Conservation (phyloP, 352 stramenopile genomes). For the Pythium grandisporangium region DNA sequence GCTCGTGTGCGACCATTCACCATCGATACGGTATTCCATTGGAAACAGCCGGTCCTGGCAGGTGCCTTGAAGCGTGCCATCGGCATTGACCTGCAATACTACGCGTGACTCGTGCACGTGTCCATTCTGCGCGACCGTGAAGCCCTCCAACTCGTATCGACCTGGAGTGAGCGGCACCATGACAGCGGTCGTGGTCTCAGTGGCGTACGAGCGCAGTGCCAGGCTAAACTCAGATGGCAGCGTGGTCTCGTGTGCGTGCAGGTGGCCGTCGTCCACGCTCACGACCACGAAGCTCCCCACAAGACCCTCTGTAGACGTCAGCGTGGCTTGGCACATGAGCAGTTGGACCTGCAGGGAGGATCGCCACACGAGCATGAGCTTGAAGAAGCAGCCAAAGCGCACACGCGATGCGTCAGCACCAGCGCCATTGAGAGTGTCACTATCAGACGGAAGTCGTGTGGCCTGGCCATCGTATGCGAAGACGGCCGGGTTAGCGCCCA, state of each 20-base stretch:
- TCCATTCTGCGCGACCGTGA: slow-evolving; percentile 44
- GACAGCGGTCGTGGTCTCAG: slow-evolving; percentile 12
- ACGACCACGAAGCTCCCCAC: neutral
- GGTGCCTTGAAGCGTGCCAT: slow-evolving; percentile 29
- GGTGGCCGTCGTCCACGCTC: neutral
- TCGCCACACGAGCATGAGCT: neutral
- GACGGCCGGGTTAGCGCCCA: no score
- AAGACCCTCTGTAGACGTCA: neutral
- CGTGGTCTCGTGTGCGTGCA: slow-evolving; percentile 1
- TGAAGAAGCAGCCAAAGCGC: neutral
- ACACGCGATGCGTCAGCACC: no score
- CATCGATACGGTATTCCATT: slow-evolving; percentile 32
- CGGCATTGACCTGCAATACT: slow-evolving; percentile 19
- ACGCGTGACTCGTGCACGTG: slow-evolving; percentile 51
- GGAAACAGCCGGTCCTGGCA: slow-evolving; percentile 45
- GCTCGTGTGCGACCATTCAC: slow-evolving; percentile 32
- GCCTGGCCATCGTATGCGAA: no score
- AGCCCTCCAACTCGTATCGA: slow-evolving; percentile 36
- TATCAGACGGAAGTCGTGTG: no score
- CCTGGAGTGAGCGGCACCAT: slow-evolving; percentile 41
- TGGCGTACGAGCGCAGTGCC: neutral
- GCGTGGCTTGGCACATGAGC: neutral
- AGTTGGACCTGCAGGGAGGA: neutral
- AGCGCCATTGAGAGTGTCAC: no score
- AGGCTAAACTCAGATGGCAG: slow-evolving; percentile 4